Conservation (phyloP, 768 basidiomycete species). For the Boletus rufocinnamomeus region DNA sequence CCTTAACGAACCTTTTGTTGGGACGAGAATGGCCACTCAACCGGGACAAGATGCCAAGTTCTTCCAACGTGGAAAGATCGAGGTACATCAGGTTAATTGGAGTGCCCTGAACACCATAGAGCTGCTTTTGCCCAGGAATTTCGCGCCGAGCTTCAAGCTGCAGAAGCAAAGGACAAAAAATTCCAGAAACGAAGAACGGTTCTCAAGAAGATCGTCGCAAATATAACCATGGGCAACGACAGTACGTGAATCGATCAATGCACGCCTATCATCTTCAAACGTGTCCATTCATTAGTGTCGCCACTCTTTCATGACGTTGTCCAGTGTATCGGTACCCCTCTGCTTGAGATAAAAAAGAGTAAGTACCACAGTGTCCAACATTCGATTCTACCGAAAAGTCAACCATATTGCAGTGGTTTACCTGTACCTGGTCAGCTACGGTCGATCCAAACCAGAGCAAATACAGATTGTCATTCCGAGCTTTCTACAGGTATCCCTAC, state of each 20-base stretch:
- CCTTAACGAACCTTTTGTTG: background rate
- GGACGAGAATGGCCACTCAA: conserved; percentile 44
- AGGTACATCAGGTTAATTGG: conserved; percentile 47
- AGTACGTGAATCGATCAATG: conserved; percentile 58
- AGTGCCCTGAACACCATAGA: conserved; percentile 13
- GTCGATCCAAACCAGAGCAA: conserved; percentile 89
- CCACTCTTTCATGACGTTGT: conserved; percentile 94
- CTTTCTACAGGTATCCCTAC: conserved; percentile 72
- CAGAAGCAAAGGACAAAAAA: conserved; percentile 96
- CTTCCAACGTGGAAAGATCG: conserved; percentile 90
- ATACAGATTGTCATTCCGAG: conserved; percentile 89
- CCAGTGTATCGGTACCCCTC: conserved; percentile 90
- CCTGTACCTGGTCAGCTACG: conserved; percentile 96
- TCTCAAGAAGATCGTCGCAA: conserved; percentile 96
- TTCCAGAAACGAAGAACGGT: conserved; percentile 91
- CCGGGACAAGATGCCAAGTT: conserved; percentile 89
- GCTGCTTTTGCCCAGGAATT: conserved; percentile 61
- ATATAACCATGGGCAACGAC: conserved; percentile 99
- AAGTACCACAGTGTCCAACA: conserved; percentile 32
- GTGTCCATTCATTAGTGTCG: conserved; percentile 63
- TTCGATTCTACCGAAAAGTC: conserved; percentile 1
- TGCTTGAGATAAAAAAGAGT: conserved; percentile 99
- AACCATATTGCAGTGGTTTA: conserved; percentile 76
- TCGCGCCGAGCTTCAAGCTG: conserved; percentile 86
- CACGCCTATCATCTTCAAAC: conserved; percentile 18